phyloP scores from a whole-genome alignment of 306 rosid genomes.

The Mimosa bimucronata region DNA sequence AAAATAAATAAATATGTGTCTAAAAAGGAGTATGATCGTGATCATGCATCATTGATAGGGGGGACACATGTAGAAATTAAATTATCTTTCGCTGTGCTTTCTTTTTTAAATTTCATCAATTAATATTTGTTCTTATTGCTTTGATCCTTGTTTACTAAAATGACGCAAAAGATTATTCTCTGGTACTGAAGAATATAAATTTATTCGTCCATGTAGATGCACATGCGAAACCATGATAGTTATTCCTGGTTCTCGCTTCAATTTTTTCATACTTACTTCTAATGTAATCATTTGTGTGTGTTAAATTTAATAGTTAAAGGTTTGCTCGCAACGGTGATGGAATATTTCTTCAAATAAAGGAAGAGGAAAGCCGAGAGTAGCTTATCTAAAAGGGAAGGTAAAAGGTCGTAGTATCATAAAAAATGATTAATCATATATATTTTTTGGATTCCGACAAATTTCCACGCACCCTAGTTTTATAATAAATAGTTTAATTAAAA shows the following conservation, averaged over 20 bases:
- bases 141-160: not conserved
- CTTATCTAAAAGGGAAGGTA: no score
- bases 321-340: not conserved
- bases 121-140: not conserved
- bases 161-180: no score
- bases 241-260: not conserved
- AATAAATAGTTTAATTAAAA: no score
- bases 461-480: not conserved
- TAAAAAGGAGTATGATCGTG: no score
- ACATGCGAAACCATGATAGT: not conserved
- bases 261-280: not conserved
- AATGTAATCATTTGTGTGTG: not conserved
- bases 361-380: not conserved
- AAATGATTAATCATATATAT: no score
- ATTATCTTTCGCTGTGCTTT: no score
- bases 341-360: not conserved
- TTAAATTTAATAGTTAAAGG: not conserved
- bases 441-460: no score
- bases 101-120: no score
- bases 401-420: no score
- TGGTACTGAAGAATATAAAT: not conserved
- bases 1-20: no score
- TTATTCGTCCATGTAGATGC: not conserved
- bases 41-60: no score
- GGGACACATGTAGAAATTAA: no score